Evolutionary conservation across 371 early-diverging fungal species (phyloP), one percentile per base, ranked within the genome.

Genomic region (Lichtheimia corymbifera): DNA sequence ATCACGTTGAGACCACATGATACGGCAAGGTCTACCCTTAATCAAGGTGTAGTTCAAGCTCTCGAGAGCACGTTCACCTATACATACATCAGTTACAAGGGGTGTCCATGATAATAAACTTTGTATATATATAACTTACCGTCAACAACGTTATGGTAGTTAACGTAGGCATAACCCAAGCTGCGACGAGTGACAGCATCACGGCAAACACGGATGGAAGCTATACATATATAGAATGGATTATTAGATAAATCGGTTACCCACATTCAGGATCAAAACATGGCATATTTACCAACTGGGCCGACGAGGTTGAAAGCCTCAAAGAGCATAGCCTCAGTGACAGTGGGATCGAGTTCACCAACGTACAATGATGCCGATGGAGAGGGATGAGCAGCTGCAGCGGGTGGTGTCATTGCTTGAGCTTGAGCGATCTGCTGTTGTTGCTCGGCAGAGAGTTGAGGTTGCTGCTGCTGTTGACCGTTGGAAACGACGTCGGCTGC

Each of bases 1-100:
- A 83, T 99, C 97, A 64, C 99, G 93, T 87, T 99, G 96, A 59
- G 96, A 95, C 97, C 97, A 99, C 99, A 99, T 99, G 79, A 99
- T 96, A 66, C 99, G 95, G 83, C 97, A 96, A 55, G 96, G 88
- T 67, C 89, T 88, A 65, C 93, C 95, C 87, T 94, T 95, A 76
- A 98, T 88, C 74, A 86, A 79, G 56, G 94, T 90, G 85, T 96
- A 97, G 91, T 98, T 98, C 63, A 98, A 83, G 62, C 85, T 76
- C 70, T 97, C 96, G 69, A 97, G 81, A 59, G 99, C 99, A 69
- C 93, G 88, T 76, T 97, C 95, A 64, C 87, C 90, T 88, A 79
- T 66, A 41, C 22, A 44, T 52, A 27, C 12, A 17, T 52, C 27
- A 52, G 52, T 27, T 5, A 52, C n/a, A 20, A 52, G 50, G 50